Base-by-base conservation (phyloP, 371 early-diverging fungal species). In the Zopfochytrium polystomum region DNA sequence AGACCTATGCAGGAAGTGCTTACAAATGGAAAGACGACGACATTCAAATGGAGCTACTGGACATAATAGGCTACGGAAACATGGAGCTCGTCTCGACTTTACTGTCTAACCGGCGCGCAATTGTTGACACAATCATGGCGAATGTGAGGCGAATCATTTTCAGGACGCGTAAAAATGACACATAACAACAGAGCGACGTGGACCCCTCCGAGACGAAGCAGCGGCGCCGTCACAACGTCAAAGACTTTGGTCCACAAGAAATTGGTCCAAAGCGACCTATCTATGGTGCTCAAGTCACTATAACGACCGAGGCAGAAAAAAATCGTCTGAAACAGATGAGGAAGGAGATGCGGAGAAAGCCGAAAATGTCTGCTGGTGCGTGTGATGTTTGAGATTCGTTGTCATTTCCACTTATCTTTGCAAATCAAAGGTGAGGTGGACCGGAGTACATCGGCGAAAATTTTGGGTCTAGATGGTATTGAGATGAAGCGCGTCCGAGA, bases 241-340 rank as follows among this genome's bases (percentile, higher is more conserved):
- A n/a, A n/a, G n/a, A n/a, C n/a, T n/a, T n/a, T n/a, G n/a, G n/a
- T n/a, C n/a, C n/a, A n/a, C n/a, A n/a, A n/a, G n/a, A n/a, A n/a
- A n/a, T n/a, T n/a, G 46, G 0, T 46, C 47, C n/a, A 29, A 22
- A 58, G 20, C 43, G 62, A 59, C 80, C 82, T 25, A 58, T 62
- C 2, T 85, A 80, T 62, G 88, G 87, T 1, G 62, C 87, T 0
- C 87, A 85, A 62, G 80, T 89, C 35, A 86, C 80, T 5, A 80
- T 90, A 9, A 85, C 86, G 65, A 83, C 89, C 0, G 88, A 88
- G 61, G 77, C 80, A 3, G 90, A 92, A 53, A 76, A 82, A 42
- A 64, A 68, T 26, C 79, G 82, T 35, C 65, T 78, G 44, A 92
- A 90, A 56, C 73, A 79, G 25, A 66, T 76, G 13, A 66, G 85